Conservation (phyloP, 2,329 filamentous ascomycete genomes). For the Diaporthe amygdali region DNA sequence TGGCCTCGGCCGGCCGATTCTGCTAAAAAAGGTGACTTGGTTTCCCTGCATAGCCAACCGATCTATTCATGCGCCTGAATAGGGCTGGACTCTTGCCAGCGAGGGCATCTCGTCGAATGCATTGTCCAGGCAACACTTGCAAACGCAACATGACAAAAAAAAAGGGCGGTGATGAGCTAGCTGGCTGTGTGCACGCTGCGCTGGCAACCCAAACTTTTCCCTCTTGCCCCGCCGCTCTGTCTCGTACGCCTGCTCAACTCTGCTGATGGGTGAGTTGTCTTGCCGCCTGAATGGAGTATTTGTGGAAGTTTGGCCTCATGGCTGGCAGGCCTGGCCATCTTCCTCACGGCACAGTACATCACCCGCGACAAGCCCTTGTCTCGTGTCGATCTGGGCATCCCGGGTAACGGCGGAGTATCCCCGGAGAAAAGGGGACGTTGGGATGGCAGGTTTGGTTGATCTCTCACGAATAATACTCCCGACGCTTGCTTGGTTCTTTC, state of each 20-base stretch:
- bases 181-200: constrained; percentile 8
- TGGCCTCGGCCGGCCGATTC: constrained; percentile 10
- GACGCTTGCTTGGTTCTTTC: constrained; percentile 6
- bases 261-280: constrained; percentile 1
- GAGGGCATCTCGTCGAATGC: not conserved
- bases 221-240: not conserved
- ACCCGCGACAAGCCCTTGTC: not conserved
- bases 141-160: not conserved
- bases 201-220: not conserved
- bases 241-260: not conserved
- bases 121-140: not conserved
- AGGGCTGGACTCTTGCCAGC: constrained; percentile 12
- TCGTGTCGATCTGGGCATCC: not conserved
- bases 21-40: not conserved
- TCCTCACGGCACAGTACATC: too few relatives aligned
- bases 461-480: not conserved
- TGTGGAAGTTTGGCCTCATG: not conserved
- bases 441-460: not conserved
- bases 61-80: constrained; percentile 3
- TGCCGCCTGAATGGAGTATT: not conserved
- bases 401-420: not conserved
- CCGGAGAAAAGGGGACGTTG: not conserved
- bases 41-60: not conserved
- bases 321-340: too few relatives aligned
- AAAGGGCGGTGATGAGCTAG: constrained; percentile 14